Evolutionary conservation across 1,139 yeast species (phyloP).

Genomic region (Scheffersomyces parashehatae): DNA sequence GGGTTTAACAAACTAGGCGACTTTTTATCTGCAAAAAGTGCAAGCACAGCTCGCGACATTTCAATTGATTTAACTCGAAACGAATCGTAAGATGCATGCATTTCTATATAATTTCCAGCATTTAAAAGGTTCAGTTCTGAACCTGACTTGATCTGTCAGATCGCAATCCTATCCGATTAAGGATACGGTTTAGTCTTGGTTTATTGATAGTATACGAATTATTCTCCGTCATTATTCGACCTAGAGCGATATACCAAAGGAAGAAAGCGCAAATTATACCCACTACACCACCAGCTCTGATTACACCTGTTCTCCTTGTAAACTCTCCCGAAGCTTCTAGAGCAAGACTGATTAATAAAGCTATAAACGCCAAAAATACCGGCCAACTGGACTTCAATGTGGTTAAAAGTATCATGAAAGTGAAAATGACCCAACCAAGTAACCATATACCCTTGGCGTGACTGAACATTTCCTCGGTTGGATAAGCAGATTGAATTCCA

Average conservation of each 20-base stretch:
- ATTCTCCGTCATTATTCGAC: too few species aligned
- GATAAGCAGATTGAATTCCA: conserved; percentile 31
- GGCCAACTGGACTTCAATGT: conserved; percentile 48
- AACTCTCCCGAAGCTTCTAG: conserved; percentile 45
- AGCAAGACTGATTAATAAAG: conserved; percentile 39
- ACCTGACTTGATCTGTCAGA: too few species aligned
- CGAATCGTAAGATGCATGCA: too few species aligned
- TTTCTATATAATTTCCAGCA: too few species aligned
- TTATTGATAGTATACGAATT: too few species aligned
- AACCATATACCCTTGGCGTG: conserved; percentile 46
- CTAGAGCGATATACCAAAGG: conserved; percentile 40
- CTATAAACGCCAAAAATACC: conserved; percentile 35
- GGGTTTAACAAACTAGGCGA: too few species aligned
- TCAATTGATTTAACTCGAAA: too few species aligned
- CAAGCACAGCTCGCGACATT: too few species aligned
- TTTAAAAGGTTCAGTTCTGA: too few species aligned
- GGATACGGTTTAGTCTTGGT: too few species aligned
- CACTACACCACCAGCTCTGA: conserved; percentile 47
- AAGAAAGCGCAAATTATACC: conserved; percentile 40
- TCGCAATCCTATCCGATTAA: too few species aligned
- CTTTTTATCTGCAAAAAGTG: too few species aligned
- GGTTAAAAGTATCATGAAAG: conserved; percentile 37
- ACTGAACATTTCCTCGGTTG: conserved; percentile 20
- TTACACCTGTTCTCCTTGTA: conserved; percentile 28
- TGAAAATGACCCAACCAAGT: conserved; percentile 48